Percentiles rank a stretch among this genome's conserved stretches.
These are phyloP conservation scores for Ceratocystis alfenasii DNA, from an alignment of 2,329 filamentous ascomycete genomes.

Conservation along the genomic window DNA sequence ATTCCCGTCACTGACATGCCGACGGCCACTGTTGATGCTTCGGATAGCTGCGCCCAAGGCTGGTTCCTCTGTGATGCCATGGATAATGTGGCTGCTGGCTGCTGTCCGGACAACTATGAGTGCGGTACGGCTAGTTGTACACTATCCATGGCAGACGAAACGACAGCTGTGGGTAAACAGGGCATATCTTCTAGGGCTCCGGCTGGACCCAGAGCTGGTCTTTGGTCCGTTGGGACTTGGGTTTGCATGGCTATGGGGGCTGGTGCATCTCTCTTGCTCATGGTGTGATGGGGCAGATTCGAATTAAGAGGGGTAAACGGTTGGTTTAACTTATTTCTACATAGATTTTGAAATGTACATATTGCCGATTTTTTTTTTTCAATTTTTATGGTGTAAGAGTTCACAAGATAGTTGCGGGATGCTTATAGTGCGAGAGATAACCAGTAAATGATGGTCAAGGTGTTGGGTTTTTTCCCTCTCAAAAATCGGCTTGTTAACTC, in stretches of 20 bases:
- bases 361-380: not conserved
- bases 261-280: not conserved
- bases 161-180: conserved; percentile 46
- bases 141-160: conserved; percentile 39
- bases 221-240: not conserved
- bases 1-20: conserved; percentile 44
- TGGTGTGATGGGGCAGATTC: not conserved
- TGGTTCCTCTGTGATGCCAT: conserved; percentile 60
- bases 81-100: conserved; percentile 57
- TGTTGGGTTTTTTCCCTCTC: too few relatives aligned
- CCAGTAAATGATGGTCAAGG: too few relatives aligned
- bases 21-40: conserved; percentile 29
- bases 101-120: conserved; percentile 65
- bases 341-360: conserved; percentile 8
- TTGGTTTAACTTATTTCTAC: not conserved
- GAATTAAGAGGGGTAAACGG: too few relatives aligned
- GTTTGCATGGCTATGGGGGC: not conserved
- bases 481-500: too few relatives aligned
- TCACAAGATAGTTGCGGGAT: too few relatives aligned
- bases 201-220: not conserved
- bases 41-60: conserved; percentile 55
- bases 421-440: too few relatives aligned
- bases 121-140: conserved; percentile 66
- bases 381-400: too few relatives aligned
- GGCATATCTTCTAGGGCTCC: conserved; percentile 29